Evolutionary conservation across 2,329 filamentous ascomycete species (phyloP).

Genomic region (Pseudogymnoascus destructans): DNA sequence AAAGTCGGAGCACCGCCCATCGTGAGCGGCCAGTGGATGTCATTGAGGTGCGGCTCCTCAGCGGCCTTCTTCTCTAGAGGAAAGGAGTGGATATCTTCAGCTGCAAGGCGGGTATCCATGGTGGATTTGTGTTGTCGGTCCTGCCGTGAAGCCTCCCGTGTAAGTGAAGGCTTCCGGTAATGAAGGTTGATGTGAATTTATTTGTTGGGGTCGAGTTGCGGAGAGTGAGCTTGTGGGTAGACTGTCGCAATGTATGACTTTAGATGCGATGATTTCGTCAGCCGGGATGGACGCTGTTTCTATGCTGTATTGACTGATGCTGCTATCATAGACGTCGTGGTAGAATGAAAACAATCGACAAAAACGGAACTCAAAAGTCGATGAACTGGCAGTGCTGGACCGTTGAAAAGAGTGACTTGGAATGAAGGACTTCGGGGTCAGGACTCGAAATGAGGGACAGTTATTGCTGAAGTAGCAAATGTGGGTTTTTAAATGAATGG

Average conservation of each 20-base stretch:
- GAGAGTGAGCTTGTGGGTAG: neutral
- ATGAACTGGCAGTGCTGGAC: neutral
- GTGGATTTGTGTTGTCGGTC: neutral
- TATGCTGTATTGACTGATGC: neutral
- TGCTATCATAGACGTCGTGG: neutral
- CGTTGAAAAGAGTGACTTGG: neutral
- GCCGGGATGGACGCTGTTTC: neutral
- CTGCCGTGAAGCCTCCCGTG: neutral
- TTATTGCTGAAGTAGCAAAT: neutral
- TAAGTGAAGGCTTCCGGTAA: neutral
- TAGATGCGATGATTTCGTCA: neutral
- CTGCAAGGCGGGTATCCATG: neutral
- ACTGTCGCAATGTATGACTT: neutral
- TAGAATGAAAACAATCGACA: neutral
- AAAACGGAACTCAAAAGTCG: neutral
- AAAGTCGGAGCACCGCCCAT: neutral
- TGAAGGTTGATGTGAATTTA: neutral
- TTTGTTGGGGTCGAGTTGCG: neutral
- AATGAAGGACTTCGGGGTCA: neutral
- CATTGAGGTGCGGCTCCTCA: neutral
- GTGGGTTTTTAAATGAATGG: neutral
- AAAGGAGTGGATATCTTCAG: neutral
- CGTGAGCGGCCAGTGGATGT: neutral
- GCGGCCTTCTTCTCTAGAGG: neutral
- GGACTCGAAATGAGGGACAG: neutral